Base-by-base conservation (phyloP, 2,329 filamentous ascomycete genomes). In the Tolypocladium capitatum region DNA sequence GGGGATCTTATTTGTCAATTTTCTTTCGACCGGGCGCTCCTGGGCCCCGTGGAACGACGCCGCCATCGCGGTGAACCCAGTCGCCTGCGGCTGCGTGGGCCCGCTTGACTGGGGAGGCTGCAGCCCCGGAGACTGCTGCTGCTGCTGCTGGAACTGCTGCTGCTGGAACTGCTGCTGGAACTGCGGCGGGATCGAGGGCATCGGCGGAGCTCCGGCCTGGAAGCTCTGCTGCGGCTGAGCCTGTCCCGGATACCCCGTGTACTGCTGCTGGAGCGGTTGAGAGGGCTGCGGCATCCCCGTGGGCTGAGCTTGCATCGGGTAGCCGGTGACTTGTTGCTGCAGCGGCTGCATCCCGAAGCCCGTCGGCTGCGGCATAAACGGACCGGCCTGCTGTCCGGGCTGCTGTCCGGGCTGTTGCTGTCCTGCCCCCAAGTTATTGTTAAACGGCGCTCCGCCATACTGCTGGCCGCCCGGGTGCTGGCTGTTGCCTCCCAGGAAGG, bases 401-500 rank as follows among this genome's bases (percentile, higher is more conserved):
- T 78, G 76, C 58, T 75, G 75, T 41, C 38, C 38, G 48, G 69
- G 43, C 47, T 53, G 52, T 47, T 51, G 52, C 74, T 52, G 73
- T 69, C 61, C 68, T 65, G 56, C 73, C 24, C 38, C 38, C 73
- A 69, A 73, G 77, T 56, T 78, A 80, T 60, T 76, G 80, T 59
- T 77, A 36, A 53, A 52, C 4, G 52, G 48, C 2, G 28, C 45
- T 18, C 18, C 43, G 42, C 58, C 61, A 58, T 62, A 63, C 49
- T 66, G 80, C 53, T 74, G 74, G 54, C 78, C 77, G 47, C 80
- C 80, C 45, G 84, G 85, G 51, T 82, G 84, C 64, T 84, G 79
- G 72, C 75, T 84, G 63, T 83, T 87, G 65, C 76, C 78, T 67
- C 88, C 88, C 60, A 94, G 70, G 67, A 83, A 96, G 54, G 86